Evolutionary conservation across 306 rosid genomes (phyloP).

Genomic region (Erythrophleum fordii): DNA sequence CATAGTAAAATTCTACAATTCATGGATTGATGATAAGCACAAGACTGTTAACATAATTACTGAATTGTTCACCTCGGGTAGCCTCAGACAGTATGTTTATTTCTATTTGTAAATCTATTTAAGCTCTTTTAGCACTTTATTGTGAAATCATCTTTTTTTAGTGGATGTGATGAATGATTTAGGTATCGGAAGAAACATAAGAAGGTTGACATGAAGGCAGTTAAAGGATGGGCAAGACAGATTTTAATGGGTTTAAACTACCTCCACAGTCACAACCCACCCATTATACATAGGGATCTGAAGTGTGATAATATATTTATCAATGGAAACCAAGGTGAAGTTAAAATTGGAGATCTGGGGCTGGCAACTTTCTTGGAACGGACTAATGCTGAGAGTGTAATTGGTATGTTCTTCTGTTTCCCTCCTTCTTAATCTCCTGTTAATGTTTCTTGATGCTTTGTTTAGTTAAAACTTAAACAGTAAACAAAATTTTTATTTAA

Average conservation of each 20-base stretch:
- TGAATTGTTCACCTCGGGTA: slow-evolving; percentile 87
- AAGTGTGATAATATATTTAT: slow-evolving; percentile 61
- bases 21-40: slow-evolving; percentile 84
- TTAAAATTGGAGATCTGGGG: slow-evolving; percentile 63
- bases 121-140: slow-evolving; percentile 20
- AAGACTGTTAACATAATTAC: slow-evolving; percentile 86
- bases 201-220: slow-evolving; percentile 54
- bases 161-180: slow-evolving; percentile 45
- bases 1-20: slow-evolving; percentile 72
- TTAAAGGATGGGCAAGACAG: slow-evolving; percentile 61
- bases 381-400: slow-evolving; percentile 53
- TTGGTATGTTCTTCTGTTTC: slow-evolving; percentile 42
- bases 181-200: slow-evolving; percentile 56
- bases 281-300: slow-evolving; percentile 57
- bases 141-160: slow-evolving; percentile 38
- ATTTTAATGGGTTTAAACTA: slow-evolving; percentile 51
- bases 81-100: slow-evolving; percentile 77
- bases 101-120: slow-evolving; percentile 19
- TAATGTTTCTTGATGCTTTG: neutral
- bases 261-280: slow-evolving; percentile 56
- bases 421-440: neutral
- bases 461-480: slow-evolving; percentile 11
- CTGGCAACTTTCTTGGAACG: slow-evolving; percentile 52
- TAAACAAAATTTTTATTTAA: neutral
- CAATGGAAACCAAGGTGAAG: slow-evolving; percentile 62